These are phyloP conservation scores for Camillea tinctor DNA, from an alignment of 2,329 filamentous ascomycete genomes.

Conservation along the genomic window DNA sequence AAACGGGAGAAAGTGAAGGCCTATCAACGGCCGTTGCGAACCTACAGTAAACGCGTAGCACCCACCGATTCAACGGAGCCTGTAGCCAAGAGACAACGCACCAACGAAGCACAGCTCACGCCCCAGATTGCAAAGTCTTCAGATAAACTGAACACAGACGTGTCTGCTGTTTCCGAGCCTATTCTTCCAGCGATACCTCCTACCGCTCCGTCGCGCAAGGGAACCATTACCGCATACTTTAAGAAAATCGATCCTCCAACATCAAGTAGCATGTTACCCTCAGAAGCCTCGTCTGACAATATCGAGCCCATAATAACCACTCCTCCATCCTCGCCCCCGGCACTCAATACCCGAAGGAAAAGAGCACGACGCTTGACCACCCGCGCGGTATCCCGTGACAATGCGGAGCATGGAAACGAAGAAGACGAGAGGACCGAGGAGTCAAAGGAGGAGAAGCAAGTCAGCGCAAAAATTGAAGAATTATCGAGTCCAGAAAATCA, in stretches of 20 bases:
- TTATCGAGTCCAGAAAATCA: neutral
- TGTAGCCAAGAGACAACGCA: constrained; percentile 24
- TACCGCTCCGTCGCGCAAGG: constrained; percentile 19
- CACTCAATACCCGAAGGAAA: constrained; percentile 14
- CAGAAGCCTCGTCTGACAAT: constrained; percentile 18
- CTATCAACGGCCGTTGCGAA: constrained; percentile 34
- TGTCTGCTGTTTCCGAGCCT: neutral
- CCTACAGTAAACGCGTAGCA: constrained; percentile 35
- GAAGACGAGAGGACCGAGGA: constrained; percentile 7
- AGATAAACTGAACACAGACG: neutral
- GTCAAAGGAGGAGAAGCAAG: neutral
- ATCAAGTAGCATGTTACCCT: constrained; percentile 10
- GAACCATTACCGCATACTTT: constrained; percentile 33
- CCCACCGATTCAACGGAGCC: constrained; percentile 25
- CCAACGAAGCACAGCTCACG: neutral
- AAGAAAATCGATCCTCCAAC: constrained; percentile 23
- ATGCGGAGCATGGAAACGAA: constrained; percentile 8
- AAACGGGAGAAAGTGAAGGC: constrained; percentile 9
- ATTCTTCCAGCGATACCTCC: constrained; percentile 8
- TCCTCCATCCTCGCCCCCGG: constrained; percentile 33
- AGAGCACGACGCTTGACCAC: constrained; percentile 36
- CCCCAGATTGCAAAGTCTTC: neutral
- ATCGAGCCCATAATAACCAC: constrained; percentile 23
- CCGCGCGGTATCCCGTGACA: constrained; percentile 16
- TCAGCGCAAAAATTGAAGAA: neutral